Conservation (phyloP, 768 basidiomycete genomes). For the Boletales sp. region DNA sequence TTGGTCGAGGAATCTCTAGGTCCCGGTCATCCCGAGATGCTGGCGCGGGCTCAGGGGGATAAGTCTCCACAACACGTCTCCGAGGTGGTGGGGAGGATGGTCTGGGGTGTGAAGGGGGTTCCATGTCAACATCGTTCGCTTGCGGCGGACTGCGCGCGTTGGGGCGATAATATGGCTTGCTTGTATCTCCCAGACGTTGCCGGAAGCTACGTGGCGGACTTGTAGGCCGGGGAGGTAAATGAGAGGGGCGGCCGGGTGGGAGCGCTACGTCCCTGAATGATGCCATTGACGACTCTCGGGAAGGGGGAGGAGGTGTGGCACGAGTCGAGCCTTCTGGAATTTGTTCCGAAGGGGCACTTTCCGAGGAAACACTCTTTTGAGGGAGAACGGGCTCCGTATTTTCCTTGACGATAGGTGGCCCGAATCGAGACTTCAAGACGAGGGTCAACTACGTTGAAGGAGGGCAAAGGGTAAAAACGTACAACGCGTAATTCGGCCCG, state of each 20-base stretch:
- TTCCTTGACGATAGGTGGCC: slow-evolving; percentile 27
- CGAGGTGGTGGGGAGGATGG: slow-evolving; percentile 4
- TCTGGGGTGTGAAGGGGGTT: slow-evolving; percentile 3
- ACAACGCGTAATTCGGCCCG: slow-evolving; percentile 17
- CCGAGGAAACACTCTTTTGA: slow-evolving; percentile 11
- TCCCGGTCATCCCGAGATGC: slow-evolving; percentile 9
- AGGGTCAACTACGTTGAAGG: background rate
- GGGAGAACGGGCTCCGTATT: slow-evolving; percentile 4
- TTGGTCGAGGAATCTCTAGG: slow-evolving; percentile 6
- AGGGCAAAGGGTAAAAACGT: background rate
- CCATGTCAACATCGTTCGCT: slow-evolving; percentile 3
- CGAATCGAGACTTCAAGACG: slow-evolving; percentile 27
- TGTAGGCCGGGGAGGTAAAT: slow-evolving; percentile 22
- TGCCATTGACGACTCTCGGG: slow-evolving; percentile 27
- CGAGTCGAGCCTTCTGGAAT: slow-evolving; percentile 15
- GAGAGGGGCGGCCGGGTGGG: slow-evolving; percentile 8
- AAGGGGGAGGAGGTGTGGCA: slow-evolving; percentile 27
- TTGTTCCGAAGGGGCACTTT: slow-evolving; percentile 12
- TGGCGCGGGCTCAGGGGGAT: slow-evolving; percentile 5
- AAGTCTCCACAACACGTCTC: slow-evolving; percentile 9
- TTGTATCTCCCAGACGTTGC: slow-evolving; percentile 6
- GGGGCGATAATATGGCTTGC: slow-evolving; percentile 1
- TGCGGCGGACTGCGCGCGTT: background rate
- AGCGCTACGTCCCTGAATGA: slow-evolving; percentile 11
- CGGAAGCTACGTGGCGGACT: slow-evolving; percentile 16